A percentile compares a stretch with the other conserved stretches of the same genome.
These are phyloP conservation scores for Senecio squalidus DNA, from an alignment of 140 eudicot genomes.

Conservation along the genomic window DNA sequence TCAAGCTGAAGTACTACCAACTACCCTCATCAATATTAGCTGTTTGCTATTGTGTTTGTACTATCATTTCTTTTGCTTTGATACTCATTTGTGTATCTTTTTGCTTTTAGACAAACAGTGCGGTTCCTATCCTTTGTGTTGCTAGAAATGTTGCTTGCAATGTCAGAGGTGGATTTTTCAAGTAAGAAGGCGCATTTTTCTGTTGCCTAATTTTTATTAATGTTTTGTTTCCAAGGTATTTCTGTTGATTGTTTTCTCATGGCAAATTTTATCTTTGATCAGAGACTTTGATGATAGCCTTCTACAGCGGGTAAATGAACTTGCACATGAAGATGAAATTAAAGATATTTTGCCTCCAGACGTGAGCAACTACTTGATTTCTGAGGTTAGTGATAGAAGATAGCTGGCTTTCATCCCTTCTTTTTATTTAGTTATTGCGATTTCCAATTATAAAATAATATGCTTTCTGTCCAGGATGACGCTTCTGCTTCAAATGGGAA, in stretches of 20 bases:
- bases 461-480: conserved; percentile 57
- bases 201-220: too few species aligned
- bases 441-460: neutral
- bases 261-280: conserved; percentile 27
- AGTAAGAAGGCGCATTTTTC: conserved; percentile 45
- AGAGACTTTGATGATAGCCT: conserved; percentile 93
- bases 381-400: conserved; percentile 62
- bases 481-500: conserved; percentile 52
- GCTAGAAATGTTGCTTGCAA: conserved; percentile 99
- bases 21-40: neutral
- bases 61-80: conserved; percentile 2
- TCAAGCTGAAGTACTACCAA: conserved; percentile 87
- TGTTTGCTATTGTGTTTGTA: conserved; percentile 6
- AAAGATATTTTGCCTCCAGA: conserved; percentile 82
- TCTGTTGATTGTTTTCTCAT: conserved; percentile 17
- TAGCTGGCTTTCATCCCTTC: neutral
- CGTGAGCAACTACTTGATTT: conserved; percentile 86
- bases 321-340: conserved; percentile 74
- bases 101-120: conserved; percentile 57
- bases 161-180: conserved; percentile 98
- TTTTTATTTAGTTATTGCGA: neutral
- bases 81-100: conserved; percentile 16
- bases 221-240: too few species aligned
- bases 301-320: conserved; percentile 61
- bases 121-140: conserved; percentile 85